Evolutionary conservation across 2,329 filamentous ascomycete genomes (phyloP).

Genomic region (Claviceps pazoutovae): DNA sequence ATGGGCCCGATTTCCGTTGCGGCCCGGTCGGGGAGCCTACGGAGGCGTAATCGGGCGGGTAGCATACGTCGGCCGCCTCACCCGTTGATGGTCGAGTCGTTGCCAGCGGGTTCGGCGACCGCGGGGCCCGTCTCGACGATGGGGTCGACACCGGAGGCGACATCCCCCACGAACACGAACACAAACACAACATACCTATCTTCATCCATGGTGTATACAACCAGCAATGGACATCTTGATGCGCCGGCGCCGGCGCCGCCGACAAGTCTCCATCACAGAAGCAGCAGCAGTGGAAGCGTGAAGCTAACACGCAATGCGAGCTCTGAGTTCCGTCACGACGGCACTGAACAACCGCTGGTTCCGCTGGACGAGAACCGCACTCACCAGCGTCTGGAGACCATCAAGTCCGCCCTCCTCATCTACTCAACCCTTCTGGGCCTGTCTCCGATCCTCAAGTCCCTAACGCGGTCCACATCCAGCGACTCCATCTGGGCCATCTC

Average conservation of each 20-base stretch:
- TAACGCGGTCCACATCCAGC: slow-evolving; percentile 82
- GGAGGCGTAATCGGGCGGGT: slow-evolving; percentile 21
- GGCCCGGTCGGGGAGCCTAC: slow-evolving; percentile 19
- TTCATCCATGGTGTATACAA: neutral
- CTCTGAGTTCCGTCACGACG: slow-evolving; percentile 14
- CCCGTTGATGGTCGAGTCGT: slow-evolving; percentile 15
- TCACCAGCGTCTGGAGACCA: slow-evolving; percentile 53
- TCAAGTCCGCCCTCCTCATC: slow-evolving; percentile 85
- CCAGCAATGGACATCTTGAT: slow-evolving; percentile 29
- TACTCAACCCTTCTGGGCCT: slow-evolving; percentile 85
- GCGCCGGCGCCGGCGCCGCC: slow-evolving; percentile 31
- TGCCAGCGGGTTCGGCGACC: slow-evolving; percentile 9
- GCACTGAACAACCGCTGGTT: slow-evolving; percentile 11
- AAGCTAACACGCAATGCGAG: slow-evolving; percentile 15
- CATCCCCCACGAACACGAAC: slow-evolving; percentile 31
- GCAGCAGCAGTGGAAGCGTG: neutral
- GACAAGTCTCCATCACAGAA: slow-evolving; percentile 25
- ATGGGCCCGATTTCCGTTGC: neutral
- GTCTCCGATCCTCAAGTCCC: slow-evolving; percentile 87
- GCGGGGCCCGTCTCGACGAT: slow-evolving; percentile 12
- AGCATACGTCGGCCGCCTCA: slow-evolving; percentile 23
- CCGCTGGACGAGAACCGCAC: slow-evolving; percentile 26
- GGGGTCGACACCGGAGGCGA: slow-evolving; percentile 20
- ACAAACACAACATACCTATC: slow-evolving; percentile 16
- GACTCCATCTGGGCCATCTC: slow-evolving; percentile 98